Base-by-base conservation (phyloP, 23 red algal genomes). In the Gracilaria domingensis region DNA sequence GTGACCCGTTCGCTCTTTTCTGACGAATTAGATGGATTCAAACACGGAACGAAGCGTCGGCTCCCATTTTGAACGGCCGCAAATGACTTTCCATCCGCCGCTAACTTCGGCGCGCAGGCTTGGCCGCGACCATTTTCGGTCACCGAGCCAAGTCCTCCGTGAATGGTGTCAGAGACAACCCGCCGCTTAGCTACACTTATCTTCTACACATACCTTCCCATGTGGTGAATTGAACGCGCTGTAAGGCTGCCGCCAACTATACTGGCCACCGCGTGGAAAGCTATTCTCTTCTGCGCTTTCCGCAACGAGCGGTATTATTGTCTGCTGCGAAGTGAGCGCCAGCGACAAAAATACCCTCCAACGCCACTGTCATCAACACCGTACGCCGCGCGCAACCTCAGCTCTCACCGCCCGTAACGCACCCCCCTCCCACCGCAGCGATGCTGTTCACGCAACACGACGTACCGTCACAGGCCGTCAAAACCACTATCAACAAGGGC, bases 371-470 rank as follows among this genome's bases (percentile, higher is more conserved):
- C n/a, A n/a, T n/a, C n/a, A n/a, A n/a, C n/a, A n/a, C n/a, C n/a
- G n/a, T n/a, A n/a, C n/a, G n/a, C n/a, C n/a, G n/a, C n/a, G n/a
- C n/a, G n/a, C n/a, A n/a, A n/a, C n/a, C n/a, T n/a, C n/a, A n/a
- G n/a, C n/a, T n/a, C n/a, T n/a, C n/a, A n/a, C n/a, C n/a, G n/a
- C n/a, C n/a, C n/a, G n/a, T n/a, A n/a, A n/a, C n/a, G n/a, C n/a
- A n/a, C n/a, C n/a, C n/a, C n/a, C n/a, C n/a, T n/a, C n/a, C 11
- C 42, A 4, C 42, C 42, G 11, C 42, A 45, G 11, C 42, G 42
- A 79, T 79, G 73, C 6, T 37, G 12, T 79, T 79, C 39, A 79
- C 73, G 42, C 24, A 30, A 12, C 37, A 48, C 7, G 73, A 47
- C 24, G 42, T 79, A 8, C 73, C 73, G 40, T 29, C 40, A 13